Evolutionary conservation across 176 grass and related monocot genomes (phyloP).

Genomic region (Eremochloa ophiuroides): DNA sequence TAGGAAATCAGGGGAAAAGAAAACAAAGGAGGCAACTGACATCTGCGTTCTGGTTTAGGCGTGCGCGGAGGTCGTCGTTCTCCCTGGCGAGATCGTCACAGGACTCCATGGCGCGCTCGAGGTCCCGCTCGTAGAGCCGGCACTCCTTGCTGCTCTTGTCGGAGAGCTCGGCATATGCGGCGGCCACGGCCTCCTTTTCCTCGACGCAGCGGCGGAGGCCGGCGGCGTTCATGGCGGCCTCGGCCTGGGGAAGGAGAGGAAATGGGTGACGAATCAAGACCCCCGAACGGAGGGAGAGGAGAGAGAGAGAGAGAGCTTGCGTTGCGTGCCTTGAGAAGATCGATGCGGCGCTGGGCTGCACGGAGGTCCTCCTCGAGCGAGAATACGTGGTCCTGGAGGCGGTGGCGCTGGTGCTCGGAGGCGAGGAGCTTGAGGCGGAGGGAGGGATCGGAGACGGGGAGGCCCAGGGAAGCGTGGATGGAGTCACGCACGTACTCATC

Average conservation of each 20-base stretch:
- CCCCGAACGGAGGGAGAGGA: no score
- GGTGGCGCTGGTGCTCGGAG: constrained; percentile 66
- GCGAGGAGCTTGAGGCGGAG: constrained; percentile 68
- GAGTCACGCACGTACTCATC: constrained; percentile 75
- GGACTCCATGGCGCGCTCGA: constrained; percentile 78
- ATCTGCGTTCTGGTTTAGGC: constrained; percentile 18
- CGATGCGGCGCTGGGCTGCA: constrained; percentile 45
- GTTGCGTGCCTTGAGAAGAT: constrained; percentile 34
- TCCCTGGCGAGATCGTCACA: constrained; percentile 75
- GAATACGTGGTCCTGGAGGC: constrained; percentile 82
- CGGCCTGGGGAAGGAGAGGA: constrained; percentile 22
- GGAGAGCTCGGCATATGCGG: constrained; percentile 38
- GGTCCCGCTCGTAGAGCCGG: constrained; percentile 83
- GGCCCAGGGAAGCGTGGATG: constrained; percentile 66
- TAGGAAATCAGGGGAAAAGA: not conserved
- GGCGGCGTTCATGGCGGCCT: constrained; percentile 69
- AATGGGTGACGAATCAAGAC: not conserved
- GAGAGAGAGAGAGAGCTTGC: not conserved
- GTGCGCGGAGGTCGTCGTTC: constrained; percentile 56
- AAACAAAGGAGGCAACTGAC: constrained; percentile 8
- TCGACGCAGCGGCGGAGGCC: constrained; percentile 70
- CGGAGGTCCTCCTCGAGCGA: constrained; percentile 65
- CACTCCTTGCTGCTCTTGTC: constrained; percentile 58
- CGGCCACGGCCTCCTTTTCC: constrained; percentile 59
- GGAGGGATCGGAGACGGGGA: constrained; percentile 63